Conservation (phyloP, 495 filamentous ascomycete species). For the Pyronema domesticum region DNA sequence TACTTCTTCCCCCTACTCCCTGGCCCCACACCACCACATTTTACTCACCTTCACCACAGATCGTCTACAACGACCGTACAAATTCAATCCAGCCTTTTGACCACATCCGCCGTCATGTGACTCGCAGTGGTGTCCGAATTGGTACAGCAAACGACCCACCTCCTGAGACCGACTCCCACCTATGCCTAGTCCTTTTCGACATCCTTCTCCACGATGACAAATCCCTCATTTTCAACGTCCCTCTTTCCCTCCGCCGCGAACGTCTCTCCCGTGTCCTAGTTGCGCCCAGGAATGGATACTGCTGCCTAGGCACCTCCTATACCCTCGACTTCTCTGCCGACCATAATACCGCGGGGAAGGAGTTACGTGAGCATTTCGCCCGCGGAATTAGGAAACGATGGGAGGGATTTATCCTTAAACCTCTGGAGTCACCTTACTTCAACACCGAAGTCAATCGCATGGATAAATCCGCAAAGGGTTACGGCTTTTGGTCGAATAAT, state of each 20-base stretch:
- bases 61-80: conserved; percentile 37
- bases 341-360: conserved; percentile 26
- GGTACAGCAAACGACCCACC: conserved; percentile 41
- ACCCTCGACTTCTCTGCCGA: conserved; percentile 39
- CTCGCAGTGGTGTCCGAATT: conserved; percentile 52
- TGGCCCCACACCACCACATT: no score
- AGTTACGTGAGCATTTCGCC: conserved; percentile 44
- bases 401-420: conserved; percentile 69
- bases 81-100: conserved; percentile 46
- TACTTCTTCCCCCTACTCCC: conserved; percentile 29
- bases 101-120: conserved; percentile 63
- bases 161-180: conserved; percentile 28
- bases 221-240: conserved; percentile 36
- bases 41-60: no score
- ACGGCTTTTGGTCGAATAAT: conserved; percentile 18
- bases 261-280: conserved; percentile 40
- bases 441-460: conserved; percentile 26
- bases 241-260: conserved; percentile 42
- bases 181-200: conserved; percentile 76
- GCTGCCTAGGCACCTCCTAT: conserved; percentile 28
- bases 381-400: conserved; percentile 43
- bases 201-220: conserved; percentile 53
- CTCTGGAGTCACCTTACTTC: conserved; percentile 61
- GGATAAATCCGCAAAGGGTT: conserved; percentile 2
- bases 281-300: conserved; percentile 36